These are phyloP conservation scores for Russula lepida DNA, from an alignment of 768 basidiomycete species.

Conservation along the genomic window DNA sequence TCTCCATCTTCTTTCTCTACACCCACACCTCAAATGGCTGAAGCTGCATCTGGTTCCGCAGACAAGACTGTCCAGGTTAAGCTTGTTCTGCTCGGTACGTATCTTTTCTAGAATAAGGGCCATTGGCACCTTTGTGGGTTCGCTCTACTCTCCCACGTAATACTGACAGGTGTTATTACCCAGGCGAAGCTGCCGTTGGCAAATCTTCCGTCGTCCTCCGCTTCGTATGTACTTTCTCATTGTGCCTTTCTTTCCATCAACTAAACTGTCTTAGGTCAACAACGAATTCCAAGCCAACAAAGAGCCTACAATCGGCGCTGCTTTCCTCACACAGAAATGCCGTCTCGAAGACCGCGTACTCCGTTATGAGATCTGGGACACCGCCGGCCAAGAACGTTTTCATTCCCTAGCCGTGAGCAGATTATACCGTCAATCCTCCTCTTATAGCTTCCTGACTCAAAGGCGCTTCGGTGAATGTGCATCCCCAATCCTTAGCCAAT, in stretches of 20 bases:
- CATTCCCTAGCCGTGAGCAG: slow-evolving; percentile 85
- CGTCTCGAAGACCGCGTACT: slow-evolving; percentile 89
- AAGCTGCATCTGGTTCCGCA: slow-evolving; percentile 57
- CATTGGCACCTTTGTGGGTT: not conserved
- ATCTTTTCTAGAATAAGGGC: not conserved
- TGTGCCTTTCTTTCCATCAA: slow-evolving; percentile 8
- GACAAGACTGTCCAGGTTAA: slow-evolving; percentile 98
- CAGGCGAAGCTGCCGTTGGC: slow-evolving; percentile 97
- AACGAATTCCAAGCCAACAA: slow-evolving; percentile 99
- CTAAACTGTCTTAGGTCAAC: slow-evolving; percentile 50
- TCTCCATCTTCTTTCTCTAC: not conserved
- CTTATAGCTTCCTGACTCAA: not conserved
- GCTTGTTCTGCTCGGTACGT: slow-evolving; percentile 86
- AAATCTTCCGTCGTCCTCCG: slow-evolving; percentile 98
- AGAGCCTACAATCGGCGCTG: slow-evolving; percentile 96
- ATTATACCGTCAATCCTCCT: slow-evolving; percentile 16
- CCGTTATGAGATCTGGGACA: slow-evolving; percentile 97
- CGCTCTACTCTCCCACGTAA: not conserved
- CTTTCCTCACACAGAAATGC: slow-evolving; percentile 92
- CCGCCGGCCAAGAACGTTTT: slow-evolving; percentile 92
- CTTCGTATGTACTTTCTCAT: slow-evolving; percentile 54
- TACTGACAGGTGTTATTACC: not conserved
- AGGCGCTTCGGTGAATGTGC: not conserved
- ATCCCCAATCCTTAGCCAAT: slow-evolving; percentile 55
- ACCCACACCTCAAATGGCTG: slow-evolving; percentile 43